A percentile compares a stretch with the other conserved stretches of the same genome.
Evolutionary conservation across 1,139 yeast genomes (phyloP).

Genomic region (Geotrichum bryndzae): DNA sequence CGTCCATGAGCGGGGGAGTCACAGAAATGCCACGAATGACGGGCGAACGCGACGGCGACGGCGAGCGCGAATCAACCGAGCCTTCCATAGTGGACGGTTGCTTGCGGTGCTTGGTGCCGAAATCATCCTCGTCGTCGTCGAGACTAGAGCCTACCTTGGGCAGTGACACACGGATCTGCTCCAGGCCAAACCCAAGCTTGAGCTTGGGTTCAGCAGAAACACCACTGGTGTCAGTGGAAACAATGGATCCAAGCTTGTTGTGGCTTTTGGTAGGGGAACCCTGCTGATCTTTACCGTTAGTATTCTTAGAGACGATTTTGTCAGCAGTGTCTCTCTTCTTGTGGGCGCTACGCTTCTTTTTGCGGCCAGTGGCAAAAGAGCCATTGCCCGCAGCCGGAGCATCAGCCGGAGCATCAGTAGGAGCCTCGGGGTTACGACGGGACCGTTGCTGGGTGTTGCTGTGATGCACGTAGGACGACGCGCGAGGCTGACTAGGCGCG

Average conservation of each 20-base stretch:
- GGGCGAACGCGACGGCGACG: slow-evolving; percentile 15
- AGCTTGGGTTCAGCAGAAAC: neutral
- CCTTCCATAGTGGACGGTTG: slow-evolving; percentile 9
- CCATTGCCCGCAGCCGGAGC: neutral
- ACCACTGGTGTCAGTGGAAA: slow-evolving; percentile 2
- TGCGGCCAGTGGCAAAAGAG: slow-evolving; percentile 1
- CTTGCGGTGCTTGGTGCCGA: slow-evolving; percentile 3
- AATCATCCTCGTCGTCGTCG: neutral
- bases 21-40: slow-evolving; percentile 11
- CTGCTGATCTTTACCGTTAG: neutral
- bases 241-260: neutral
- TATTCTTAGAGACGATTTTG: neutral
- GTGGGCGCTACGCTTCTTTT: slow-evolving; percentile 5
- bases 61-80: slow-evolving; percentile 13
- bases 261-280: neutral
- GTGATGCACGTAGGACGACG: slow-evolving; percentile 5
- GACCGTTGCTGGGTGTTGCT: slow-evolving; percentile 5
- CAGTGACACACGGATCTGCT: slow-evolving; percentile 10
- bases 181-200: slow-evolving; percentile 1
- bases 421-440: neutral
- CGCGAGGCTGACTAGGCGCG: slow-evolving; percentile 4
- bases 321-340: neutral
- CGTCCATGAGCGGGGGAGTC: slow-evolving; percentile 12
- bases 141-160: neutral
- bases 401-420: neutral